Percentiles rank a stretch among this genome's conserved stretches.
Conservation (phyloP, 495 filamentous ascomycete species). For the Hyaloscypha variabilis region DNA sequence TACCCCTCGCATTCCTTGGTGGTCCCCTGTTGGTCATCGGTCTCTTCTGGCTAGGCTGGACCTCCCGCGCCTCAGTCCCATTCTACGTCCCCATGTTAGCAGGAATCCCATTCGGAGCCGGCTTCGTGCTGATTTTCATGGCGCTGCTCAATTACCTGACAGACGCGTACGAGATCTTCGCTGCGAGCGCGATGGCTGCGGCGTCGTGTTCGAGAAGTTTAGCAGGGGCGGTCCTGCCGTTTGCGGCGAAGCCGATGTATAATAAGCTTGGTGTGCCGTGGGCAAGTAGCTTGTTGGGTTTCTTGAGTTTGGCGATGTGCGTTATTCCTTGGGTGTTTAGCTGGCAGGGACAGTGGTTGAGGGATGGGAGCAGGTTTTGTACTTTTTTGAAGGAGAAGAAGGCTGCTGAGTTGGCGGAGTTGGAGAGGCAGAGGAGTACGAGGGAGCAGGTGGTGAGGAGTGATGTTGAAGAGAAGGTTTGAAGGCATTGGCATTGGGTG, state of each 20-base stretch:
- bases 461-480: neutral
- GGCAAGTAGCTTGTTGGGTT: constrained; percentile 62
- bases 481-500: neutral
- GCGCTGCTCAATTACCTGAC: constrained; percentile 49
- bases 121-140: constrained; percentile 63
- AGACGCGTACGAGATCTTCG: constrained; percentile 58
- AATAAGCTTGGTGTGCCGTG: constrained; percentile 54
- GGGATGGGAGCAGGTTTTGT: constrained; percentile 34
- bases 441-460: neutral
- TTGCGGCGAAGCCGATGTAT: constrained; percentile 55
- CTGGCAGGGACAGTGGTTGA: constrained; percentile 50
- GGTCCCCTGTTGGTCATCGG: constrained; percentile 55
- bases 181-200: constrained; percentile 62
- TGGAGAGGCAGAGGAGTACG: constrained; percentile 15
- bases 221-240: constrained; percentile 66
- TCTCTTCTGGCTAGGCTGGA: constrained; percentile 53
- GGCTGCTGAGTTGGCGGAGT: constrained; percentile 21
- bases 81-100: constrained; percentile 53
- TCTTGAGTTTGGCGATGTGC: constrained; percentile 60
- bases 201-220: constrained; percentile 58
- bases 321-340: constrained; percentile 59
- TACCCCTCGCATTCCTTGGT: constrained; percentile 61
- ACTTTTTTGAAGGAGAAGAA: constrained; percentile 30
- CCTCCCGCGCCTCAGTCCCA: constrained; percentile 39
- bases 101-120: constrained; percentile 67